Percentiles rank a stretch among this genome's conserved stretches.
Conservation (phyloP, 345 rosid genomes). For the Crucihimalaya himalaica region DNA sequence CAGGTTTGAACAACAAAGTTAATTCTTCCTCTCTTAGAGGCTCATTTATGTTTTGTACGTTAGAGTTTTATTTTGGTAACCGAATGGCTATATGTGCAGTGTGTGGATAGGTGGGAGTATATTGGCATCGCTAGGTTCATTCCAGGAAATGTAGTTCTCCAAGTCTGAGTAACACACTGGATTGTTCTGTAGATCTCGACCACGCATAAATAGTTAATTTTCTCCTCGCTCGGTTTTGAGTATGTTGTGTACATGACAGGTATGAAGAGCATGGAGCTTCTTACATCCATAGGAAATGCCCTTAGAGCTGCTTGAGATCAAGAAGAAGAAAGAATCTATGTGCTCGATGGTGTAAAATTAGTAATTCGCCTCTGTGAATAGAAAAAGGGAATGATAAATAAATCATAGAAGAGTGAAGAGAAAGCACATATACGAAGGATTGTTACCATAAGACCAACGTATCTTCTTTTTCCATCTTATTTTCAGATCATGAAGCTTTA, state of each 20-base stretch:
- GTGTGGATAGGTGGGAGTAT: too few species aligned
- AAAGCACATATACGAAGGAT: too few species aligned
- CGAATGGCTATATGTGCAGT: conserved; percentile 61
- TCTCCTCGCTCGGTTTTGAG: neutral
- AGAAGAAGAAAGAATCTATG: neutral
- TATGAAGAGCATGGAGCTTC: conserved; percentile 95
- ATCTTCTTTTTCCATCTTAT: too few species aligned
- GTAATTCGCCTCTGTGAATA: neutral
- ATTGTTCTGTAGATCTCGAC: conserved; percentile 61
- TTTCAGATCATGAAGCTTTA: too few species aligned
- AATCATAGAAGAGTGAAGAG: too few species aligned
- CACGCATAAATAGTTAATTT: neutral
- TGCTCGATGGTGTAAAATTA: neutral
- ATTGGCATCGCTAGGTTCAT: conserved; percentile 90
- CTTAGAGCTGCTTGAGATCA: conserved; percentile 36
- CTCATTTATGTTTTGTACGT: neutral
- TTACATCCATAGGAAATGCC: too few species aligned
- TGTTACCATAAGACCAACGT: too few species aligned
- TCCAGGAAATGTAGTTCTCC: conserved; percentile 98
- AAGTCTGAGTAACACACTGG: conserved; percentile 28
- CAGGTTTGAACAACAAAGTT: conserved; percentile 17
- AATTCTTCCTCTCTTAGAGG: neutral
- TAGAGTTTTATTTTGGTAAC: neutral
- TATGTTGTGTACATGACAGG: conserved; percentile 43
- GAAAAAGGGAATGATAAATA: too few species aligned